A percentile compares a stretch with the other conserved stretches of the same genome.
phyloP scores from a whole-genome alignment of 495 filamentous ascomycete species.

The Penicillium diatomitis region DNA sequence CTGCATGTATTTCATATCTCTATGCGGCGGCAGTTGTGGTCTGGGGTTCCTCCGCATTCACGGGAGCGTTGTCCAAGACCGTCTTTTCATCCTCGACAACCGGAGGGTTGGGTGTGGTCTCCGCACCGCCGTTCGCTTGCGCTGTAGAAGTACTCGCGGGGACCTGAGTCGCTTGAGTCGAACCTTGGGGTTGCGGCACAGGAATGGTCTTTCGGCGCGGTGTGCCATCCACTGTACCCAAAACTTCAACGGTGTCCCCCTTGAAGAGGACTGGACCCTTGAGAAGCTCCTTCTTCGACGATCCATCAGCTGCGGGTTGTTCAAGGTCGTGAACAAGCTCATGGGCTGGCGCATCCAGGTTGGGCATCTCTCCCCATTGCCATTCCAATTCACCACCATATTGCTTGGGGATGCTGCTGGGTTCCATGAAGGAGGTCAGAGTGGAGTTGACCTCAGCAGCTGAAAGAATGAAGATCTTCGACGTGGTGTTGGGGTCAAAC shows the following conservation, averaged over 20 bases:
- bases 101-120: background rate
- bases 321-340: slow-evolving; percentile 37
- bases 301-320: slow-evolving; percentile 19
- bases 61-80: slow-evolving; percentile 10
- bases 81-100: slow-evolving; percentile 9
- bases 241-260: slow-evolving; percentile 26
- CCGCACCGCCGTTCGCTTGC: slow-evolving; percentile 1
- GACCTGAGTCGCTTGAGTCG: background rate
- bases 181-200: slow-evolving; percentile 12
- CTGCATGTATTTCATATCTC: slow-evolving; percentile 2
- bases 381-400: slow-evolving; percentile 82
- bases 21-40: slow-evolving; percentile 15
- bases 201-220: slow-evolving; percentile 25
- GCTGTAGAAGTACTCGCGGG: background rate
- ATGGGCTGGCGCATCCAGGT: slow-evolving; percentile 52
- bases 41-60: slow-evolving; percentile 10
- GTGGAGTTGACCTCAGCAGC: slow-evolving; percentile 61
- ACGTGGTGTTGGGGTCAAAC: slow-evolving; percentile 89
- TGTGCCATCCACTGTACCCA: slow-evolving; percentile 35
- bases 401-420: slow-evolving; percentile 66
- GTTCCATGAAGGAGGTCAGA: slow-evolving; percentile 71
- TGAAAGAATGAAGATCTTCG: slow-evolving; percentile 83
- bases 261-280: slow-evolving; percentile 37
- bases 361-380: slow-evolving; percentile 62
- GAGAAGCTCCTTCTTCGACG: slow-evolving; percentile 22